A percentile compares a stretch with the other conserved stretches of the same genome.
phyloP scores from a whole-genome alignment of 768 basidiomycete species.

The Lactarius indigo region DNA sequence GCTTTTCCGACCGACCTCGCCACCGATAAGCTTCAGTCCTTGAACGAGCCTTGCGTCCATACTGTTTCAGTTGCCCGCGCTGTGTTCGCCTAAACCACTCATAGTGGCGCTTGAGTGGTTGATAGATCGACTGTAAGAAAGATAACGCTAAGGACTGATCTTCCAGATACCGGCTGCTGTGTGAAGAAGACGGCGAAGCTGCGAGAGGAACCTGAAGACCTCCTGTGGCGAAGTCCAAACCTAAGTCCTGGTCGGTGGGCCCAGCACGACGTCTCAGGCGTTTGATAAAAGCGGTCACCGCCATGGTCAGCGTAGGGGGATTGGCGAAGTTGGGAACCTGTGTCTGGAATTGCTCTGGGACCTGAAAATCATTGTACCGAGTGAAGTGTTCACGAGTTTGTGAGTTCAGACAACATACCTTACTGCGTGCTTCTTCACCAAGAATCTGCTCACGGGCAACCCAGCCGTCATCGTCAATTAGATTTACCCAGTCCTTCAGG shows the following conservation, averaged over 20 bases:
- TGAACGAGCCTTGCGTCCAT: conserved; percentile 78
- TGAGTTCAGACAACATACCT: conserved; percentile 41
- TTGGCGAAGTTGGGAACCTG: conserved; percentile 95
- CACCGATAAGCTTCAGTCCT: conserved; percentile 89
- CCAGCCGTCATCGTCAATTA: conserved; percentile 95
- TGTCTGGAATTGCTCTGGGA: conserved; percentile 85
- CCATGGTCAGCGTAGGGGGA: conserved; percentile 92
- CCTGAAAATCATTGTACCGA: conserved; percentile 40
- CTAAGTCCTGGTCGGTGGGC: conserved; percentile 59
- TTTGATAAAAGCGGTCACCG: conserved; percentile 83
- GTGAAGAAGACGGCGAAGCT: conserved; percentile 11
- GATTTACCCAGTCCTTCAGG: conserved; percentile 80
- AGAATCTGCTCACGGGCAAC: conserved; percentile 95
- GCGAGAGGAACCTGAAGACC: conserved; percentile 51
- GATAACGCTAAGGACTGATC: conserved; percentile 57
- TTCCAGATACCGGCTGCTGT: conserved; percentile 43
- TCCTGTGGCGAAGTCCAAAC: conserved; percentile 56
- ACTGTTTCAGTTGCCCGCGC: conserved; percentile 90
- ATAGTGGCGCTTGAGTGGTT: conserved; percentile 83
- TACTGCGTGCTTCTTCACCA: conserved; percentile 94
- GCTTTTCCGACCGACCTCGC: conserved; percentile 82
- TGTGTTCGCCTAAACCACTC: conserved; percentile 96
- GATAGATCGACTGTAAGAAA: conserved; percentile 80
- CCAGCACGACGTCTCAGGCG: conserved; percentile 54
- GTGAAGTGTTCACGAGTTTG: neutral